phyloP scores from a whole-genome alignment of 139 green algal species.

The Chlorella ohadii region DNA sequence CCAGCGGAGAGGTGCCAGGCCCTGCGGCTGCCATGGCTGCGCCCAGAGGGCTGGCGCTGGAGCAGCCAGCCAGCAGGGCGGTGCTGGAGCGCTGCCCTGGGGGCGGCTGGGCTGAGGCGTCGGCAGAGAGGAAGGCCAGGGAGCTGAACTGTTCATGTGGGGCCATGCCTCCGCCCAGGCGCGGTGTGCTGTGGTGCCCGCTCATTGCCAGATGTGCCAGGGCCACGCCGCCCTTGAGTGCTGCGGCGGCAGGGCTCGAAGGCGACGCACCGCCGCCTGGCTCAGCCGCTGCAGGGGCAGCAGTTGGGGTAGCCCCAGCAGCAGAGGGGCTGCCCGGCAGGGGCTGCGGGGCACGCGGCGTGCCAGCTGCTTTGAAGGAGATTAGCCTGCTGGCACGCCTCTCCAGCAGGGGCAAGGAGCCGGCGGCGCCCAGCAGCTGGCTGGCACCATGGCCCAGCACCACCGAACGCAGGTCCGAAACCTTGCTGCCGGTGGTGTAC shows the following conservation, averaged over 20 bases:
- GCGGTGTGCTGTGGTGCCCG: not conserved
- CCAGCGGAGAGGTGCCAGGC: not conserved
- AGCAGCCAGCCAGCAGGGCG: not conserved
- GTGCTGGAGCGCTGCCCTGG: not conserved
- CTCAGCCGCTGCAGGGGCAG: not conserved
- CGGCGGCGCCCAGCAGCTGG: too few relatives aligned
- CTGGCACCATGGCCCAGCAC: too few relatives aligned
- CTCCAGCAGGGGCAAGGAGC: too few relatives aligned
- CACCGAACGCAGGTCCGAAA: too few relatives aligned
- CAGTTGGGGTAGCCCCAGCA: not conserved
- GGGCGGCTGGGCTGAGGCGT: not conserved
- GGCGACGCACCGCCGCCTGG: not conserved
- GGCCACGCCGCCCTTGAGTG: not conserved
- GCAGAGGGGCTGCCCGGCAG: not conserved
- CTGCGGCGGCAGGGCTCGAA: not conserved
- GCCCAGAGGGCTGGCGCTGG: not conserved
- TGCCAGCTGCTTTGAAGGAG: not conserved
- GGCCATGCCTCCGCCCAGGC: not conserved
- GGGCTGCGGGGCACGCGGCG: not conserved
- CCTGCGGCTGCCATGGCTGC: not conserved
- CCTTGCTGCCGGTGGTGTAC: too few relatives aligned
- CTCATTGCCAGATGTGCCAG: conserved; percentile 4
- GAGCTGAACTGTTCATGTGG: not conserved
- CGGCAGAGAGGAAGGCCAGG: conserved; percentile 11
- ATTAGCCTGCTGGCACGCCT: too few relatives aligned